These are phyloP conservation scores for Skeletonema costatum DNA, from an alignment of 108 stramenopile genomes.

Conservation along the genomic window DNA sequence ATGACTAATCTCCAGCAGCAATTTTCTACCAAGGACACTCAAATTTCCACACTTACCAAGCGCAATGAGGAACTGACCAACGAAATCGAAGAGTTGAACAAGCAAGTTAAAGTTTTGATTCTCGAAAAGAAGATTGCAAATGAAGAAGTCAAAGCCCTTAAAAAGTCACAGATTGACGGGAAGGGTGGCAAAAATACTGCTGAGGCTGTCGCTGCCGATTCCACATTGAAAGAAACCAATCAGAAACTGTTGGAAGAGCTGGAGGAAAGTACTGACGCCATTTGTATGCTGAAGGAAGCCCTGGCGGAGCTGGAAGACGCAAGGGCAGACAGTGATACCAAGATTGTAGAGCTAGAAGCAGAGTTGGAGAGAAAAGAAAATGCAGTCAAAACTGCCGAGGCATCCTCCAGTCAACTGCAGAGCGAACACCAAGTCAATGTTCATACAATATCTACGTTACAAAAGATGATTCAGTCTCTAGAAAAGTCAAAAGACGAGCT, in stretches of 20 bases:
- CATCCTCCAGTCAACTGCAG: background rate
- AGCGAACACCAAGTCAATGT: constrained; percentile 11
- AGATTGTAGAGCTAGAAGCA: background rate
- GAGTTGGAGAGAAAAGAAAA: constrained; percentile 3
- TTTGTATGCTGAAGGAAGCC: constrained; percentile 33
- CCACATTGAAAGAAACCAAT: constrained; percentile 1
- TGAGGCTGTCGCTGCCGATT: background rate
- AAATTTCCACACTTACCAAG: background rate
- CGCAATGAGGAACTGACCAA: constrained; percentile 10
- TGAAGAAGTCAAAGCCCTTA: constrained; percentile 31
- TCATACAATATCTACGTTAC: constrained; percentile 16
- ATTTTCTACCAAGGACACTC: background rate
- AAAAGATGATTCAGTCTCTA: constrained; percentile 26
- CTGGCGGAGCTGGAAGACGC: constrained; percentile 28
- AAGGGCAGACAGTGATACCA: background rate
- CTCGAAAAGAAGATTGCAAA: constrained; percentile 20
- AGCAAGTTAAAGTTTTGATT: constrained; percentile 23
- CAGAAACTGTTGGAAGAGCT: constrained; percentile 27
- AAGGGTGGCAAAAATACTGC: background rate
- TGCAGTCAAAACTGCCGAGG: background rate
- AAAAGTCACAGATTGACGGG: background rate
- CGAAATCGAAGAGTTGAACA: constrained; percentile 21
- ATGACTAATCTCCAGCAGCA: constrained; percentile 26
- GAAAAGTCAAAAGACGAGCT: constrained; percentile 26
- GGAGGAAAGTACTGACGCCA: constrained; percentile 44